Conservation (phyloP, 805 yeast genomes). For the Zygosaccharomyces rouxii region DNA sequence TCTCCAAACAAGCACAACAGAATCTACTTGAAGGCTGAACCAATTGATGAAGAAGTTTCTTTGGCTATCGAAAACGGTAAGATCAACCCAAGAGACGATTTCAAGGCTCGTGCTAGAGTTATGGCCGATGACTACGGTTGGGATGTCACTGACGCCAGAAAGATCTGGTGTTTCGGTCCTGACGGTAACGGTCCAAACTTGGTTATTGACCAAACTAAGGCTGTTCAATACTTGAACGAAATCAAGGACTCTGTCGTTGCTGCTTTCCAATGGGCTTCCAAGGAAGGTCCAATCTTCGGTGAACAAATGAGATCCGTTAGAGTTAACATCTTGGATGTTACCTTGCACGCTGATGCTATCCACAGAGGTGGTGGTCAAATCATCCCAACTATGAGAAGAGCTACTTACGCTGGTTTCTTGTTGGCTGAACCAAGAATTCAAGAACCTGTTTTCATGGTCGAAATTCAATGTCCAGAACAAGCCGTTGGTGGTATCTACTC, state of each 20-base stretch:
- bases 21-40: slow-evolving; percentile 96
- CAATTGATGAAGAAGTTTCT: slow-evolving; percentile 89
- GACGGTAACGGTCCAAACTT: slow-evolving; percentile 98
- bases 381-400: slow-evolving; percentile 99
- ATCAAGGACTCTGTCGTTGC: slow-evolving; percentile 99
- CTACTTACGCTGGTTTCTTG: slow-evolving; percentile 95
- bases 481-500: slow-evolving; percentile 99
- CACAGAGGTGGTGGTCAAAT: slow-evolving; percentile 99
- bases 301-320: slow-evolving; percentile 95
- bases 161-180: slow-evolving; percentile 99
- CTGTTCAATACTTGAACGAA: slow-evolving; percentile 97
- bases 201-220: slow-evolving; percentile 99
- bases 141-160: slow-evolving; percentile 99
- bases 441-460: slow-evolving; percentile 99
- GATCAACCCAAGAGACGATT: slow-evolving; percentile 92
- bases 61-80: slow-evolving; percentile 90
- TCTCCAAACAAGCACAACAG: slow-evolving; percentile 99
- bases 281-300: slow-evolving; percentile 98
- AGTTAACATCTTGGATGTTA: slow-evolving; percentile 97
- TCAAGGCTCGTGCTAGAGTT: slow-evolving; percentile 98
- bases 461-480: slow-evolving; percentile 98
- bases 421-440: slow-evolving; percentile 98
- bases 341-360: slow-evolving; percentile 99
- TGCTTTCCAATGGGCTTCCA: slow-evolving; percentile 99
- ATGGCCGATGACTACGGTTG: slow-evolving; percentile 99